phyloP scores from a whole-genome alignment of 129 eudicot species.

The Escallonia herrerae region DNA sequence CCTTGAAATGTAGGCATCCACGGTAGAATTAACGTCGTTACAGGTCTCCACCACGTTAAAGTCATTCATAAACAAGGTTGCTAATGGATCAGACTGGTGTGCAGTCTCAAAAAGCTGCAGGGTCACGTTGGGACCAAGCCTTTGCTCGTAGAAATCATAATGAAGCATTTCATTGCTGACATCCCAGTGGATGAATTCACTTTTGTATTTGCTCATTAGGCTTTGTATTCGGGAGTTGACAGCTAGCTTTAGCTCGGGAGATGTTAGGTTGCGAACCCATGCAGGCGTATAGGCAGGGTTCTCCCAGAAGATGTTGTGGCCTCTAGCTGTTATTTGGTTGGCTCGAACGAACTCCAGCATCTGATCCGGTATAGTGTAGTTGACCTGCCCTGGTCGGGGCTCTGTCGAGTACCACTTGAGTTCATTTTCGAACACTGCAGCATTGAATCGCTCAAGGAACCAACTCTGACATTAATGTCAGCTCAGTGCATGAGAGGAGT shows the following conservation, averaged over 20 bases:
- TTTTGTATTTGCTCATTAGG: constrained; percentile 40
- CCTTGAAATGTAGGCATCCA: constrained; percentile 28
- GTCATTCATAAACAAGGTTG: constrained; percentile 51
- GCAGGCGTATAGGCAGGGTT: constrained; percentile 36
- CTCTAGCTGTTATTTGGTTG: constrained; percentile 37
- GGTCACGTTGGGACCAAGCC: constrained; percentile 35
- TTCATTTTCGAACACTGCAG: constrained; percentile 68
- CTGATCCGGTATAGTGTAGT: constrained; percentile 47
- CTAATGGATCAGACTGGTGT: constrained; percentile 42
- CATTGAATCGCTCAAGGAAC: constrained; percentile 57
- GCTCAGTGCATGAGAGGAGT: no score
- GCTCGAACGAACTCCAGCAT: constrained; percentile 52
- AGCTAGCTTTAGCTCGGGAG: constrained; percentile 26
- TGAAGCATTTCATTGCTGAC: constrained; percentile 62
- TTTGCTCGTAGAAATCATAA: constrained; percentile 40
- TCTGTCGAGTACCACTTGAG: constrained; percentile 61
- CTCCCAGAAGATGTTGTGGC: constrained; percentile 74
- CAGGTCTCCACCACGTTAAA: constrained; percentile 53
- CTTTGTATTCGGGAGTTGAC: constrained; percentile 38
- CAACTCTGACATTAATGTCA: constrained; percentile 28
- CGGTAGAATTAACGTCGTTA: constrained; percentile 37
- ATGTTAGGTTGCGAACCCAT: constrained; percentile 48
- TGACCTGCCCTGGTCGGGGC: constrained; percentile 27
- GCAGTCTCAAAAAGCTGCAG: constrained; percentile 33
- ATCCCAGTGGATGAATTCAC: constrained; percentile 71